Conservation (phyloP, 2,329 filamentous ascomycete species). For the Eurotiales sp. region DNA sequence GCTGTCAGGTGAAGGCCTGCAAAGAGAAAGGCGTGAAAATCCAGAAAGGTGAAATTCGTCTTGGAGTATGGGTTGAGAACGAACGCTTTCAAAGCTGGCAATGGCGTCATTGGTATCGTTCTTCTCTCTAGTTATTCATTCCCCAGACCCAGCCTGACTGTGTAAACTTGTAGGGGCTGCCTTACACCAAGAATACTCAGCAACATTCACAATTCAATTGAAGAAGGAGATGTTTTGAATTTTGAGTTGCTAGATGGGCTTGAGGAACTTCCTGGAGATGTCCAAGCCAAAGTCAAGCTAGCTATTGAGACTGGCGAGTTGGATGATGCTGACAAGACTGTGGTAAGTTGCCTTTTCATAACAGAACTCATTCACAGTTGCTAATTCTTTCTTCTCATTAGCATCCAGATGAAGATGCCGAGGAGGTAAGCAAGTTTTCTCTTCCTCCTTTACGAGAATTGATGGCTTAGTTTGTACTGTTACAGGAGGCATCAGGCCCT, state of each 20-base stretch:
- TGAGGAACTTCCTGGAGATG: constrained; percentile 67
- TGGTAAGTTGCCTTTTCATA: constrained; percentile 55
- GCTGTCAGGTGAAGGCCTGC: constrained; percentile 70
- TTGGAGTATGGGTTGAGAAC: constrained; percentile 68
- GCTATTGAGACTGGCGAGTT: constrained; percentile 76
- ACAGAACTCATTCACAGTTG: background rate
- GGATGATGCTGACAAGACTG: constrained; percentile 81
- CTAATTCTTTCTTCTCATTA: background rate
- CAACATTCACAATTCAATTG: constrained; percentile 55
- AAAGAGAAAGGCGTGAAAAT: constrained; percentile 69
- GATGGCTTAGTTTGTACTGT: constrained; percentile 66
- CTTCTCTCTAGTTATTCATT: background rate
- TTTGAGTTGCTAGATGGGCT: constrained; percentile 73
- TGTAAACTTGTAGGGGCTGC: constrained; percentile 66
- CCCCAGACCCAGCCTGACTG: background rate
- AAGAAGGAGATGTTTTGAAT: constrained; percentile 47
- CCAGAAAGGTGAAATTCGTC: constrained; percentile 71
- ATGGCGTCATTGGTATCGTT: constrained; percentile 80
- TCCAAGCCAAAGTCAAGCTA: constrained; percentile 68
- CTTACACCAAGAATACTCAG: constrained; percentile 71
- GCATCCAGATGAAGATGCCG: constrained; percentile 61
- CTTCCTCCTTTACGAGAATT: background rate
- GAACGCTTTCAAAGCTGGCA: constrained; percentile 60
- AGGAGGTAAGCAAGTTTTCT: background rate
- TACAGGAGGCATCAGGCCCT: constrained; percentile 47